These are phyloP conservation scores for Lactuca saligna DNA, from an alignment of 129 eudicot species.

Conservation along the genomic window DNA sequence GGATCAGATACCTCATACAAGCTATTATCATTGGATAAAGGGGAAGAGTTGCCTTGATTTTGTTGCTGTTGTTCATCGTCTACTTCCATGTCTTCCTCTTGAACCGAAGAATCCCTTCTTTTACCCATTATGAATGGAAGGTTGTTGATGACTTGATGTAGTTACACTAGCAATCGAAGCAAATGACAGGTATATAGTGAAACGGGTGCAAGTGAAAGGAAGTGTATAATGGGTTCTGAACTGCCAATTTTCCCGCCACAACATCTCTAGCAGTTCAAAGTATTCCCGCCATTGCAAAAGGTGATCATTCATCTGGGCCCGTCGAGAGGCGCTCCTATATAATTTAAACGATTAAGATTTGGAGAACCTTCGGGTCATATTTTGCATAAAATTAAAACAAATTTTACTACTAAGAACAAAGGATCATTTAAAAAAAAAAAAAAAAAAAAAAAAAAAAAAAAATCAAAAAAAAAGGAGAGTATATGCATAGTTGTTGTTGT, in stretches of 20 bases:
- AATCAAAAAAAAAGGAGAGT: too few species aligned
- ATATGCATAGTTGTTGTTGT: too few species aligned
- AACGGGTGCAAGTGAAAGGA: background rate
- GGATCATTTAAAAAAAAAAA: too few species aligned
- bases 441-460: too few species aligned
- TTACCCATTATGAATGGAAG: constrained; percentile 42
- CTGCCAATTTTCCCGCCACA: constrained; percentile 17
- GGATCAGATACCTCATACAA: constrained; percentile 58
- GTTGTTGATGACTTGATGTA: background rate
- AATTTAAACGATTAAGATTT: background rate
- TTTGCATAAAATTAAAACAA: too few species aligned
- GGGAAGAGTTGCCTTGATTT: constrained; percentile 26
- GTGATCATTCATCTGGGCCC: background rate
- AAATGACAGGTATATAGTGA: background rate
- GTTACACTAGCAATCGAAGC: background rate
- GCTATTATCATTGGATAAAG: constrained; percentile 40
- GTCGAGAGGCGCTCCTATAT: background rate
- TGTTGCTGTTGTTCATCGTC: constrained; percentile 30
- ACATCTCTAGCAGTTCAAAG: background rate
- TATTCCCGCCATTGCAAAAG: constrained; percentile 25
- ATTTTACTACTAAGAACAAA: too few species aligned
- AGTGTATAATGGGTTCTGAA: background rate
- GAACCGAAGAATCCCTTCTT: constrained; percentile 45
- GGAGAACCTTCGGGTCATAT: too few species aligned
- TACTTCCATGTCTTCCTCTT: constrained; percentile 35